Base-by-base conservation (phyloP, 768 basidiomycete genomes). In the Tricholoma terreum region DNA sequence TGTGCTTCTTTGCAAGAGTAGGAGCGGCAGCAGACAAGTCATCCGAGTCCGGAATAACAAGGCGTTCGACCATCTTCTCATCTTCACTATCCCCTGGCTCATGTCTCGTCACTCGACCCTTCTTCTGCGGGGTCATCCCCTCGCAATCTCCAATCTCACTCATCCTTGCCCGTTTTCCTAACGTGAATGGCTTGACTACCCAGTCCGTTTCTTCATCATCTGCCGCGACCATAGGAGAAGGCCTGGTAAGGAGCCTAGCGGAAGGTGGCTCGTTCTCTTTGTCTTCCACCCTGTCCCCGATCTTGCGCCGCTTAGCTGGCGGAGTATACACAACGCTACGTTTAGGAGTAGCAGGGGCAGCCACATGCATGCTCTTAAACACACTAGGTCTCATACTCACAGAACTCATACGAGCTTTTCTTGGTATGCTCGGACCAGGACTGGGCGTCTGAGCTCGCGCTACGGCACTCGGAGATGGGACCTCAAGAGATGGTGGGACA, bases 181-280 rank as follows among this genome's bases (percentile, higher is more conserved):
- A 67, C 21, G 38, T 66, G 51, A 65, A 56, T 21, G 60, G 56
- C 6, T 55, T 50, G 10, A 33, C 45, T 9, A 40, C 30, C 14
- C 38, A 31, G 38, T 43, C 31, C 11, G 65, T 60, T 27, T 61
- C 67, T 36, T 62, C 58, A 4, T 78, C 76, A 4, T 75, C 73
- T n/a, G 67, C 67, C 40, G 69, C 60, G 1, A 73, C 75, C 48
- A 82, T 75, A 30, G 80, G 77, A 19, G 80, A 73, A 35, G 80
- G 72, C 1, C 73, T 55, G 48, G 72, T 67, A 27, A 64, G 56
- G 48, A 30, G 24, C 24, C 21, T 52, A 8, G 63, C 62, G 4
- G 69, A 59, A 33, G 82, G 84, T 0, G 80, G 80, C 31, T 69
- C 57, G 63, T 90, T 90, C 66, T 90, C 88, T 70, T 90, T 89